Evolutionary conservation across 2,329 filamentous ascomycete species (phyloP).

Genomic region (Aspergillus proliferans): DNA sequence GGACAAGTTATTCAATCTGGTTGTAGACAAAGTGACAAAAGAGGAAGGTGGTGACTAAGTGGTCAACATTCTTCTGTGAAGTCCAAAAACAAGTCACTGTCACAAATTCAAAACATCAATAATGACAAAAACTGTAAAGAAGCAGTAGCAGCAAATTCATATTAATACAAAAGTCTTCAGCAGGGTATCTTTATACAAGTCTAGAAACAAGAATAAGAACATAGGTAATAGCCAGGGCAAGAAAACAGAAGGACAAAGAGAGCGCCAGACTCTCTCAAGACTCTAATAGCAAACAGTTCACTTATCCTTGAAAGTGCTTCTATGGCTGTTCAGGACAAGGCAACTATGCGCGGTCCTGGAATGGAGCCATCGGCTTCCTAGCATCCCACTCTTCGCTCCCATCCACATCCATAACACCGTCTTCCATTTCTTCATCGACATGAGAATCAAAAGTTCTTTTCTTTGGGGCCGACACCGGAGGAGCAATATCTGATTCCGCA

Average conservation of each 20-base stretch:
- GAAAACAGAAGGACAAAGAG: background rate
- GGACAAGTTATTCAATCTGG: no score
- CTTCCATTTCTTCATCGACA: conserved; percentile 20
- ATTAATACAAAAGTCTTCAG: background rate
- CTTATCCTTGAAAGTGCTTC: background rate
- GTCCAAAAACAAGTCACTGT: no score
- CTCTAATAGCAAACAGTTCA: background rate
- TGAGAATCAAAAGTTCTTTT: conserved; percentile 29
- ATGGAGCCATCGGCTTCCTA: conserved; percentile 30
- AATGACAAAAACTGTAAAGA: background rate
- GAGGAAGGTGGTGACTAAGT: background rate
- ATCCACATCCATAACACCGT: conserved; percentile 19
- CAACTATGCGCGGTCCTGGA: conserved; percentile 21
- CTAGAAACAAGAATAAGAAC: background rate
- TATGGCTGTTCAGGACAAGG: background rate
- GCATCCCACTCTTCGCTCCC: conserved; percentile 12
- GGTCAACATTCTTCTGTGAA: background rate
- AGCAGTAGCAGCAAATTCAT: background rate
- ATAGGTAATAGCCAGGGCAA: background rate
- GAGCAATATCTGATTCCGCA: conserved; percentile 11
- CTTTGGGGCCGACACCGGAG: conserved; percentile 12
- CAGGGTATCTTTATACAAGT: conserved; percentile 3
- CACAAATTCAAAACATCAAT: background rate
- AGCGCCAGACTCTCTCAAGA: background rate
- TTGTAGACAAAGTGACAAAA: background rate